A percentile compares a stretch with the other conserved stretches of the same genome.
These are phyloP conservation scores for Echeveria elegans DNA, from an alignment of 164 flowering plant genomes.

Conservation along the genomic window DNA sequence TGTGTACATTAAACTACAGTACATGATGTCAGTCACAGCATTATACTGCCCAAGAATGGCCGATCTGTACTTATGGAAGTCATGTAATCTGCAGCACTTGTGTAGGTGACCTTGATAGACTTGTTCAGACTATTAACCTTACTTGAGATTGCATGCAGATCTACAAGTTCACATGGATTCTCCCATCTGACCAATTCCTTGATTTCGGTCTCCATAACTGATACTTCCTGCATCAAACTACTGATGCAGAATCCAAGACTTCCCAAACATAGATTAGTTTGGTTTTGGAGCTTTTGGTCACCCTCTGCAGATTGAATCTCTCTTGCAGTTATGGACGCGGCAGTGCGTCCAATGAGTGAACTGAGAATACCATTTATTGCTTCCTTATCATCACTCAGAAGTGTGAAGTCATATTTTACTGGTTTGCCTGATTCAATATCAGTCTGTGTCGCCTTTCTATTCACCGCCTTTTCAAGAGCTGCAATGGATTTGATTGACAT, in stretches of 20 bases:
- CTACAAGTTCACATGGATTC: no score
- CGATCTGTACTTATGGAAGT: no score
- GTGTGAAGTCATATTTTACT: background rate
- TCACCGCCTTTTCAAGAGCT: no score
- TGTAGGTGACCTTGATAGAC: no score
- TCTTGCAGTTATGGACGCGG: constrained; percentile 12
- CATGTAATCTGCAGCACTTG: no score
- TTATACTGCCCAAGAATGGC: no score
- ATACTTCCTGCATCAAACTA: constrained; percentile 21
- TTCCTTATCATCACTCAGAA: constrained; percentile 12
- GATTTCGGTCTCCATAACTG: constrained; percentile 17
- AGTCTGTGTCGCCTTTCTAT: background rate
- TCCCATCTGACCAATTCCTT: constrained; percentile 19
- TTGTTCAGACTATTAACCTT: no score
- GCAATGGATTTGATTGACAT: constrained; percentile 13
- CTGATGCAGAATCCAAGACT: constrained; percentile 24
- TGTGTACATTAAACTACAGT: no score
- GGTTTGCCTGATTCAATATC: constrained; percentile 30
- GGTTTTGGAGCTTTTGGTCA: constrained; percentile 16
- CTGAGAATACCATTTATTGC: constrained; percentile 9
- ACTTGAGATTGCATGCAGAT: no score
- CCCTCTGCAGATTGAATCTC: constrained; percentile 10
- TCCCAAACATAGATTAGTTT: constrained; percentile 15
- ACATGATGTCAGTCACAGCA: no score
- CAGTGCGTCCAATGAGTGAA: constrained; percentile 10